phyloP scores from a whole-genome alignment of 768 basidiomycete genomes.

The Mycena galericulata region DNA sequence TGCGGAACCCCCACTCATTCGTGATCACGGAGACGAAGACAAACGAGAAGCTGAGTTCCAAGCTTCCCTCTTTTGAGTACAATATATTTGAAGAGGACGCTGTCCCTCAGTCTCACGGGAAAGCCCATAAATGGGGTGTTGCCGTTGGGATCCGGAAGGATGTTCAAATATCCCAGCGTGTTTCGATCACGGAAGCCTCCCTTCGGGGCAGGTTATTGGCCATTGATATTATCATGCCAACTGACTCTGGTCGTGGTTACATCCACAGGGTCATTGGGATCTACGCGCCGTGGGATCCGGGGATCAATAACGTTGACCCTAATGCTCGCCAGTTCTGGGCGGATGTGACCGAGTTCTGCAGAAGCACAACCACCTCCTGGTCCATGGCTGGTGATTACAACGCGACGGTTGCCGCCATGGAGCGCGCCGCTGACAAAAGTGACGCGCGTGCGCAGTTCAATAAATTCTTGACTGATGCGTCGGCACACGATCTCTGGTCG shows the following conservation, averaged over 20 bases:
- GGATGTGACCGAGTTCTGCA: not conserved
- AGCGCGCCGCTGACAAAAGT: not conserved
- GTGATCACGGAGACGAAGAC: conserved; percentile 10
- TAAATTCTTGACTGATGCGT: not conserved
- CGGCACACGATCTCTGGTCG: conserved; percentile 10
- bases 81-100: not conserved
- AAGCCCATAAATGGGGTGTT: conserved; percentile 31
- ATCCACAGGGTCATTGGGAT: conserved; percentile 37
- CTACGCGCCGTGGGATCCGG: conserved; percentile 46
- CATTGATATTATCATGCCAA: conserved; percentile 33
- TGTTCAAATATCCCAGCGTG: conserved; percentile 1
- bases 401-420: not conserved
- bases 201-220: conserved; percentile 36
- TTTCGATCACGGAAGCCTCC: not conserved
- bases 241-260: conserved; percentile 19
- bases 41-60: not conserved
- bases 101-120: not conserved
- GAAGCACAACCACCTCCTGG: not conserved
- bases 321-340: conserved; percentile 13
- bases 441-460: not conserved
- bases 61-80: not conserved
- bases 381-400: conserved; percentile 5
- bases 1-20: not conserved
- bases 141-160: conserved; percentile 15
- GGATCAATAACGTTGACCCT: conserved; percentile 35